Conservation (phyloP, 805 yeast genomes). For the Ogataea saltuana region DNA sequence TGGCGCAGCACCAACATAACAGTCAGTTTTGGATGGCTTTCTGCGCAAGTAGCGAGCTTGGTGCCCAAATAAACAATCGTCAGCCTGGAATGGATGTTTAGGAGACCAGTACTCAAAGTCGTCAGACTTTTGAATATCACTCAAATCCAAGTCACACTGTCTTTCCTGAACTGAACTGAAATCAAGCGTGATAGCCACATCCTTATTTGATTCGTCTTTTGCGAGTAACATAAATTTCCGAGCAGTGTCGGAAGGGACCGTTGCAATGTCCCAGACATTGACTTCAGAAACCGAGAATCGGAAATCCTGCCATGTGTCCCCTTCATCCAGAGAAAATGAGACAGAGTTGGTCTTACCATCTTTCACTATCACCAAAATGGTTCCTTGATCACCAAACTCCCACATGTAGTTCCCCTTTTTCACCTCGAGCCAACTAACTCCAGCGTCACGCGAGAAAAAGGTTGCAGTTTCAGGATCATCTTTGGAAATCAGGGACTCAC, state of each 20-base stretch:
- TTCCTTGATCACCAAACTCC: slow-evolving; percentile 97
- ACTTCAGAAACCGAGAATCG: slow-evolving; percentile 60
- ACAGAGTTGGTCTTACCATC: slow-evolving; percentile 57
- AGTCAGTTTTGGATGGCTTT: slow-evolving; percentile 54
- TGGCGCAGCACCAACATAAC: slow-evolving; percentile 71
- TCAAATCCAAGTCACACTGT: slow-evolving; percentile 54
- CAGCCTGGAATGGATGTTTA: slow-evolving; percentile 49
- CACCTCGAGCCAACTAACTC: slow-evolving; percentile 82
- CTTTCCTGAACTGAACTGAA: slow-evolving; percentile 52
- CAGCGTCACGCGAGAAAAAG: slow-evolving; percentile 86
- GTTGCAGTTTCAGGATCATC: slow-evolving; percentile 56
- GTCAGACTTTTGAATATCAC: slow-evolving; percentile 35
- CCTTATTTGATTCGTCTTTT: slow-evolving; percentile 37
- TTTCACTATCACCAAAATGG: slow-evolving; percentile 72
- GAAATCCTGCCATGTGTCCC: slow-evolving; percentile 70
- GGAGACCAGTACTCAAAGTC: slow-evolving; percentile 72
- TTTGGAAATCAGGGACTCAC: slow-evolving; percentile 48
- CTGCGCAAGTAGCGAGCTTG: slow-evolving; percentile 60
- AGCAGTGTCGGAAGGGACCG: slow-evolving; percentile 91
- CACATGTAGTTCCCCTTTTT: slow-evolving; percentile 76
- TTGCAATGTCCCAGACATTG: slow-evolving; percentile 69
- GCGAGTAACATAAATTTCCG: slow-evolving; percentile 71
- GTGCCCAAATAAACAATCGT: slow-evolving; percentile 71
- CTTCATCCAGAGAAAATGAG: slow-evolving; percentile 74
- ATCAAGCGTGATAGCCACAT: slow-evolving; percentile 52